Conservation (phyloP, 257 asterid species). For the Osmanthus fragrans region DNA sequence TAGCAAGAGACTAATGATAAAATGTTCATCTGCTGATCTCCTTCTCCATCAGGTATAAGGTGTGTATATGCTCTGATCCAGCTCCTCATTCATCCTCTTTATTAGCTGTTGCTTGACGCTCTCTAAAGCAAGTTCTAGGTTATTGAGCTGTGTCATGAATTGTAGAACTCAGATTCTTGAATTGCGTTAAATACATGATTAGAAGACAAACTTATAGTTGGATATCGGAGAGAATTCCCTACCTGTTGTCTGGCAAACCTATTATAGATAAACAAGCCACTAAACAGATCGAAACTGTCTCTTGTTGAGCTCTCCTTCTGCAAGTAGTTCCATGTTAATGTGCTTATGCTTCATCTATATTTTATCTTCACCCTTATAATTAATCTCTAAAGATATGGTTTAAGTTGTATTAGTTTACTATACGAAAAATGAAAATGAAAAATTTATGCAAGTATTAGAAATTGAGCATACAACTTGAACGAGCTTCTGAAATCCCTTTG, state of each 20-base stretch:
- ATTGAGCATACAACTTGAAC: slow-evolving; percentile 66
- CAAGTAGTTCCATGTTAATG: slow-evolving; percentile 26
- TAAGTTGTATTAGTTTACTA: not conserved
- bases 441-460: not conserved
- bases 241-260: slow-evolving; percentile 81
- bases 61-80: slow-evolving; percentile 22
- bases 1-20: not conserved
- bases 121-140: slow-evolving; percentile 58
- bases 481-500: slow-evolving; percentile 87
- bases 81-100: slow-evolving; percentile 36
- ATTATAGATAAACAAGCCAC: slow-evolving; percentile 73
- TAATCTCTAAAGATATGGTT: not conserved
- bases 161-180: slow-evolving; percentile 16
- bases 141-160: slow-evolving; percentile 48
- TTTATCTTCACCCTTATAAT: not conserved
- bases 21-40: not conserved
- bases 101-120: slow-evolving; percentile 55
- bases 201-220: not conserved
- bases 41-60: not conserved
- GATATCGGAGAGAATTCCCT: not conserved
- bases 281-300: slow-evolving; percentile 77
- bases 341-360: not conserved
- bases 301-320: slow-evolving; percentile 75
- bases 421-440: not conserved
- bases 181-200: not conserved